Evolutionary conservation across 139 green algal genomes (phyloP), one percentile per base, ranked within the genome.

Genomic region (Chlamydomonas incerta): DNA sequence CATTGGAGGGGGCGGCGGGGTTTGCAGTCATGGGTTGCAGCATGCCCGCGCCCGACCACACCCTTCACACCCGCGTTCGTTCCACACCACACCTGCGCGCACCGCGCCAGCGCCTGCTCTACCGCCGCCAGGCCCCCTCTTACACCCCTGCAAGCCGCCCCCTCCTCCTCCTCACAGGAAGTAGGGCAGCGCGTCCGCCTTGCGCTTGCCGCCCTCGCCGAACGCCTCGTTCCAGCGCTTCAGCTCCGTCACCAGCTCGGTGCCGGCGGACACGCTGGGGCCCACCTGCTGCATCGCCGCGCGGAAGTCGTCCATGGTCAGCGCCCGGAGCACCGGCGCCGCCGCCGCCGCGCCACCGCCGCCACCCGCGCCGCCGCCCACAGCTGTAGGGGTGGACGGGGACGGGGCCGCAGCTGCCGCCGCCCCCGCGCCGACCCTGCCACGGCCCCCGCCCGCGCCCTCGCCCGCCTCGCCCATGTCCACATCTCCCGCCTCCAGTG

Each of bases 151-250:
- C n/a, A n/a, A n/a, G n/a, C n/a, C n/a, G 41, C 41, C 41, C 8
- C 8, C 41, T 62, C 55, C 18, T 62, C 20, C 55, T n/a, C n/a
- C 18, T 66, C 33, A 90, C 31, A 90, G 41, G 89, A 94, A 95
- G 87, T 95, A 95, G 9, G 77, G 86, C 26, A 95, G 72, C 0
- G 80, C 72, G 21, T 81, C 84, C 0, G 65, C 62, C 50, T 87
- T 90, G 47, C 93, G 77, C 68, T 72, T 93, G 70, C 93, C 93
- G 14, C 93, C 93, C 82, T 96, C 93, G 23, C 93, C 93, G 37
- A 92, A 96, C 63, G 90, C 84, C 52, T 96, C 92, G 79, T 96
- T 96, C 93, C 93, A 96, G 37, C 90, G 80, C 67, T 83, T 58
- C 71, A 96, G 88, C 81, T 95, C 93, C 17, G 28, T 52, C 87